Evolutionary conservation across 257 asterid genomes (phyloP), one percentile per base, ranked within the genome.

Genomic region (Dorcoceras hygrometricum): DNA sequence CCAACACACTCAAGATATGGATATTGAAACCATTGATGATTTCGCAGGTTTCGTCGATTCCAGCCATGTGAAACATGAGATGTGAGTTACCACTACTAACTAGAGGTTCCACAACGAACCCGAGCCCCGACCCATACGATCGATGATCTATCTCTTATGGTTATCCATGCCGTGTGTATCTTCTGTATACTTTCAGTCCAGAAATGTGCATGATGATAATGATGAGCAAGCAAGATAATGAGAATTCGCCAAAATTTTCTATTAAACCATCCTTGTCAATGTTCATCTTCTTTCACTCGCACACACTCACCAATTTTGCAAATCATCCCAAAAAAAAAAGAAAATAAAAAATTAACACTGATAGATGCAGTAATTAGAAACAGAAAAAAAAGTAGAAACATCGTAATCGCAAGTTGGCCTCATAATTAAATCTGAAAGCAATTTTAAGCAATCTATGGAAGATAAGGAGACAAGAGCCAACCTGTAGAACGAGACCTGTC

Each of bases 41-140:
- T 54, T 59, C 79, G 66, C 89, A 89, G 96, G 88, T 65, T 78
- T 73, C 55, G 28, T 55, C 2, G 90, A 83, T 71, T 67, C 78
- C 62, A 76, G 79, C 59, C 73, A 82, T 64, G 84, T 85, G 71
- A 89, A 85, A 89, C 73, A 82, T 81, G 95, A 83, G 83, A 89
- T 80, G 93, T 87, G 84, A 87, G 54, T 60, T 72, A 51, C 66
- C 24, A 36, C 57, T 54, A 22, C 48, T 65, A 59, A 46, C 56
- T 43, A 70, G 50, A 65, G 67, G 71, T 19, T 53, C 29, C 36
- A 62, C 62, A 71, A 71, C 48, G 67, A 75, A 63, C 71, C 73
- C 64, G 46, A 73, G n/a, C 51, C 71, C 75, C 62, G 53, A 71
- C 75, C 32, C 61, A 50, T 57, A 63, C 46, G 70, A 75, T 69